Evolutionary conservation across 2,329 filamentous ascomycete species (phyloP), one percentile per base, ranked within the genome.

Genomic region (Ophidiomyces ophidiicola): DNA sequence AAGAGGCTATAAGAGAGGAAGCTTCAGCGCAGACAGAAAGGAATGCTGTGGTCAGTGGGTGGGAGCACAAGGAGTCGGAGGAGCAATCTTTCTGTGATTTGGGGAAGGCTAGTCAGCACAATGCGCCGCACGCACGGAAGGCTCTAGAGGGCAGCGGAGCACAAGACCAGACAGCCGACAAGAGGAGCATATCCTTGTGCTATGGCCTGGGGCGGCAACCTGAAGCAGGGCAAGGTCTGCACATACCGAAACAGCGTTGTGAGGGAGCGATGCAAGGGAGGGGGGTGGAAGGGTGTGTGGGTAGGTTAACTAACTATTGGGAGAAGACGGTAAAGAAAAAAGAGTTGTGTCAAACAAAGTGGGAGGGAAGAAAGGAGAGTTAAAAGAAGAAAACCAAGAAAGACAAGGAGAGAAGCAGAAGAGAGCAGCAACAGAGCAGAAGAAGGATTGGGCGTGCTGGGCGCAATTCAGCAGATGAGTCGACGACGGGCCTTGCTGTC

Each of bases 381-480:
- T 26, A 39, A 25, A 30, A 35, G 31, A 45, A 50, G 45, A 46
- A 48, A 44, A 44, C 18, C 26, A 41, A 31, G 39, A 40, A 20
- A 43, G 20, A 28, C 47, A 51, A 38, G 32, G 25, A 41, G 30
- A 37, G 29, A 23, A 24, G 33, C 8, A 25, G 25, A 28, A 31
- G 32, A 23, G 14, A 19, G 17, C 17, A 17, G 15, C n/a, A 17
- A 37, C n/a, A 28, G 17, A 17, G 30, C 17, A 25, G 31, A 29
- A 29, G 34, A 37, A 32, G 34, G 28, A 34, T 43, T 38, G 36
- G 18, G 37, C 29, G 29, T 25, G 29, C 19, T 29, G 34, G 17
- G 31, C 34, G 31, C 33, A 38, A n/a, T 33, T 42, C 34, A 33
- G 29, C 24, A 34, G 26, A 32, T 41, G 38, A 41, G 38, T 41